A percentile compares a stretch with the other conserved stretches of the same genome.
Evolutionary conservation across 192 early-diverging fungal genomes (phyloP).

Genomic region (Dissophora ornata): DNA sequence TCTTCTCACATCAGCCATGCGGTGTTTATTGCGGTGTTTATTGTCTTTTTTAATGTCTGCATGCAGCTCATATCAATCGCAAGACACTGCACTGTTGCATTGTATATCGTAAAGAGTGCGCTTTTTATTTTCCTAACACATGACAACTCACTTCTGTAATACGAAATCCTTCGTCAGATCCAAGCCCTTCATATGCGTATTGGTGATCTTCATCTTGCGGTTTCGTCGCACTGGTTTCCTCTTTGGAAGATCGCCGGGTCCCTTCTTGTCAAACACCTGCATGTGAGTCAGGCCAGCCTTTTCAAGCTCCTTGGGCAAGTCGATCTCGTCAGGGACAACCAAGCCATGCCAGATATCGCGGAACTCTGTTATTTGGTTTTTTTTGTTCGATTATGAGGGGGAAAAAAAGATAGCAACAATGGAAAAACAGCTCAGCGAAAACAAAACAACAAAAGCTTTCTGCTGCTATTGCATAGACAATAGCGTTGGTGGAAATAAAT

Average conservation of each 20-base stretch:
- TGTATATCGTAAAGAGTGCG: no score
- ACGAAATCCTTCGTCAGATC: slow-evolving; percentile 82
- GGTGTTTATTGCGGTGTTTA: no score
- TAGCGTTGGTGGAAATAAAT: no score
- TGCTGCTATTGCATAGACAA: no score
- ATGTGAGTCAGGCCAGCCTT: slow-evolving; percentile 79
- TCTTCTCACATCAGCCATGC: no score
- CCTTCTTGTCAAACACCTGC: slow-evolving; percentile 74
- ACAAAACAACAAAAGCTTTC: no score
- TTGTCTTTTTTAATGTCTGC: no score
- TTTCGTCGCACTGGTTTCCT: slow-evolving; percentile 68
- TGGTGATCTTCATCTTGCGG: slow-evolving; percentile 81
- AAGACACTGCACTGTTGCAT: no score
- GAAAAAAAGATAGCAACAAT: background rate
- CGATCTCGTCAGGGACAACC: slow-evolving; percentile 75
- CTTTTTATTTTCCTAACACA: no score
- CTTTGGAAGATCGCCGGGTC: slow-evolving; percentile 60
- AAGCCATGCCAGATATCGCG: slow-evolving; percentile 79
- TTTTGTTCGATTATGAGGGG: background rate
- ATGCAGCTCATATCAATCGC: no score
- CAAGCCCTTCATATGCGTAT: slow-evolving; percentile 79
- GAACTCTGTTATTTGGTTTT: slow-evolving; percentile 78
- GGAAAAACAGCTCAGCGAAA: background rate
- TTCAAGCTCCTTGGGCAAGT: slow-evolving; percentile 76
- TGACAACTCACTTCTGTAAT: slow-evolving; percentile 37